Evolutionary conservation across 75 land plant genomes (phyloP).

Genomic region (Cunninghamia lanceolata): DNA sequence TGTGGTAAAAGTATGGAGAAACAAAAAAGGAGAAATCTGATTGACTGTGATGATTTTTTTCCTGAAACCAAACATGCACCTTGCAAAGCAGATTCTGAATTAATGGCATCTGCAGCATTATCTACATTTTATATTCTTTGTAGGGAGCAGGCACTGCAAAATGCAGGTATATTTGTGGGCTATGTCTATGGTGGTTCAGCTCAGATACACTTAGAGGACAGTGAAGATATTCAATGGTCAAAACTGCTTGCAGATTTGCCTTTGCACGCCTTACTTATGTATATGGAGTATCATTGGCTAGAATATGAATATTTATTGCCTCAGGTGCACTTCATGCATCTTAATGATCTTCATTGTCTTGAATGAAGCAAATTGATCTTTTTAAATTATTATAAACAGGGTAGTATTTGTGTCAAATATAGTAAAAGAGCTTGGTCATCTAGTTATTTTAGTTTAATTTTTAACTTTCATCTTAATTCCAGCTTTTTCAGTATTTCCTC

Average conservation of each 20-base stretch:
- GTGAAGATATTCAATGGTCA: constrained; percentile 30
- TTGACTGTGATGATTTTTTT: not conserved
- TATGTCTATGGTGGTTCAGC: not conserved
- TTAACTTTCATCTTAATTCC: not conserved
- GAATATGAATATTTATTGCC: constrained; percentile 42
- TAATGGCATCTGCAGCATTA: constrained; percentile 30
- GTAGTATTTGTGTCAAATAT: not conserved
- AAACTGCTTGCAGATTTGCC: constrained; percentile 29
- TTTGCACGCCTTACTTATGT: constrained; percentile 23
- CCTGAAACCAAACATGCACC: constrained; percentile 1
- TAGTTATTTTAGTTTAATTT: constrained; percentile 6
- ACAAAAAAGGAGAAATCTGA: not conserved
- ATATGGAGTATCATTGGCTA: constrained; percentile 42
- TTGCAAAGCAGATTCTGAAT: constrained; percentile 8
- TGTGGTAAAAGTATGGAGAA: not conserved
- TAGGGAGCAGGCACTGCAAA: constrained; percentile 36
- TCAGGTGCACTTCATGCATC: constrained; percentile 25
- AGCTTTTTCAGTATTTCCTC: constrained; percentile 1
- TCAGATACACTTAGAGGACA: not conserved
- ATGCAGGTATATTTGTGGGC: constrained; percentile 18
- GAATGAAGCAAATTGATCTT: not conserved
- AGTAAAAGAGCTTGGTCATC: not conserved
- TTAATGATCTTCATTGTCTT: not conserved
- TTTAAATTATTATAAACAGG: not conserved
- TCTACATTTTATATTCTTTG: constrained; percentile 36